Base-by-base conservation (phyloP, 176 grass and related monocot genomes). In the Eragrostis curvula region DNA sequence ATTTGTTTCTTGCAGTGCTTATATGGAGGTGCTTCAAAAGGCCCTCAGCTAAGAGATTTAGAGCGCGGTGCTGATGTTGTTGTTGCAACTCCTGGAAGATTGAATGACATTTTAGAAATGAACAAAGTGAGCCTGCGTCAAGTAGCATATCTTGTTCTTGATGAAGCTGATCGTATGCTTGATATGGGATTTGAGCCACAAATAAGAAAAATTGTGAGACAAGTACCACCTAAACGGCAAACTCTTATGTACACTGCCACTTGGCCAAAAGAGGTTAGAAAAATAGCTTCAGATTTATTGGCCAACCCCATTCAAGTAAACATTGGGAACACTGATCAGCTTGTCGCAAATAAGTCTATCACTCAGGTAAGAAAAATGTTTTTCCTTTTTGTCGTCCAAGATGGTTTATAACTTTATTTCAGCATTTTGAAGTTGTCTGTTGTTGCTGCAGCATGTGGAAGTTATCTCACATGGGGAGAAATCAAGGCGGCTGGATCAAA, bases 241-340 rank as follows among this genome's bases (percentile, higher is more conserved):
- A 98, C 95, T 85, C 92, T 98, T 72, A 95, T 98, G 95, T 98
- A 89, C 81, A 98, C 95, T 70, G 95, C 95, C 44, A 98, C 95
- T 56, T 98, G 95, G 95, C 95, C 95, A 25, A 85, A 49, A 71
- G 90, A 93, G 70, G 95, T 98, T 44, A 84, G 92, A 23, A 87
- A 81, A 84, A 98, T 98, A 78, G 95, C 95, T 27, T 82, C 86
- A 12, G 88, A 92, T 80, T 92, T 95, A 71, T 82, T 98, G 41
- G 36, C 21, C 63, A 93, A 89, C 30, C 92, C 95, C 48, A 77
- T 98, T 29, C 95, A 95, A 75, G 92, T 98, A 73, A 98, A 92
- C 84, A 95, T 98, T 68, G 95, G 95, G 45, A 95, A 71, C 71
- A 91, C 84, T 72, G 92, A 98, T 76, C 66, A 85, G 70, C 86